These are phyloP conservation scores for Striga hermonthica DNA, from an alignment of 305 asterid species.

Conservation along the genomic window DNA sequence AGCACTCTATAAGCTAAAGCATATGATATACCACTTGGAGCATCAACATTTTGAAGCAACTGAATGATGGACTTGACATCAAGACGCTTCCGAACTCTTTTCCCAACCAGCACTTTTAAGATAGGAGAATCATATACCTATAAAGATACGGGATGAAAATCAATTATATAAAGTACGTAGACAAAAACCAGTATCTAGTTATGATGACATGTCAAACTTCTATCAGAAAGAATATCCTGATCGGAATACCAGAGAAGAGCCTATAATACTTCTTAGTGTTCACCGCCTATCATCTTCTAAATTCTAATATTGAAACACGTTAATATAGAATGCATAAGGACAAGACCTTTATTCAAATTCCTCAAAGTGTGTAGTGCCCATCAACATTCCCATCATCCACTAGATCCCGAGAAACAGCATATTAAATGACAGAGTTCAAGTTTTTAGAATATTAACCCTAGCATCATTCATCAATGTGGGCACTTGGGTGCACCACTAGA, in stretches of 20 bases:
- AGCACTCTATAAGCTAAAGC: constrained; percentile 10
- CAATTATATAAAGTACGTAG: not conserved
- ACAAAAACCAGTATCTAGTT: not conserved
- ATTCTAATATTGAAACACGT: constrained; percentile 4
- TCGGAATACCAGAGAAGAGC: not conserved
- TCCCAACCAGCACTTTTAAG: constrained; percentile 67
- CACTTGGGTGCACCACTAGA: not conserved
- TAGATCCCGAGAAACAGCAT: not conserved
- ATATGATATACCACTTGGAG: constrained; percentile 61
- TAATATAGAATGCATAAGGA: constrained; percentile 7
- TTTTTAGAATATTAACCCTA: constrained; percentile 15
- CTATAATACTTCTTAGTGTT: no score
- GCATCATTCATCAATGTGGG: constrained; percentile 8
- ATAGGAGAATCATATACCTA: constrained; percentile 90
- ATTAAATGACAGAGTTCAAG: constrained; percentile 14
- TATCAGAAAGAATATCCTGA: constrained; percentile 14
- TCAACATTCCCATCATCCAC: not conserved
- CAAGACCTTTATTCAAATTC: not conserved
- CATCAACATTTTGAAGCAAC: constrained; percentile 70
- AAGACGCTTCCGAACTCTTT: constrained; percentile 64
- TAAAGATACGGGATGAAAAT: constrained; percentile 2
- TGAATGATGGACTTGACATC: constrained; percentile 73
- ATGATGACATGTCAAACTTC: not conserved
- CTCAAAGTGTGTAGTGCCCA: not conserved
- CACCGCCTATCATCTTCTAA: no score